Evolutionary conservation across 2,329 filamentous ascomycete genomes (phyloP), one percentile per base, ranked within the genome.

Genomic region (Fonsecaea nubica): DNA sequence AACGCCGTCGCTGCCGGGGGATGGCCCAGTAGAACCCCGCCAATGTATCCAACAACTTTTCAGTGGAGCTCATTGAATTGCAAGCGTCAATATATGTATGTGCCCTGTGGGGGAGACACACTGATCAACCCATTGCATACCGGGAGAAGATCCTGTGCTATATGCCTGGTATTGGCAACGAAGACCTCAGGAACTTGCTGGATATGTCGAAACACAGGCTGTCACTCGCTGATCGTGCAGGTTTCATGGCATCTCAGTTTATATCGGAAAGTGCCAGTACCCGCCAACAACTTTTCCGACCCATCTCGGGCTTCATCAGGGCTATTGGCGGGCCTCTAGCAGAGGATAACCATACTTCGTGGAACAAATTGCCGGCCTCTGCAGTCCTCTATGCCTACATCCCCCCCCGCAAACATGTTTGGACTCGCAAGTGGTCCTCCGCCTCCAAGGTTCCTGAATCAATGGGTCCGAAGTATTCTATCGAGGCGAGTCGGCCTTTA

Each of bases 231-330:
- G 62, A 65, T 52, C 62, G 63, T 36, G 52, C 63, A 30, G 42
- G 58, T 57, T 65, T 61, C 42, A 40, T 65, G 5, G 63, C 63
- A 12, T 57, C 57, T 8, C 63, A 61, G 25, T 65, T 61, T 42
- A 61, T 61, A 21, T 38, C 58, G 48, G 63, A 58, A 48, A 57
- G 63, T 50, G 21, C 63, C 35, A 62, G 32, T 32, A 36, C 62
- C 9, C 63, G 63, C 25, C 32, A 55, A 40, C 63, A 56, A 32
- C 58, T 65, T 7, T 32, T 58, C 12, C 85, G 89, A 40, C 91
- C 96, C 77, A 93, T 98, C 90, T 83, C 85, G 64, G 87, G 88
- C 45, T 99, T 98, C 79, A 94, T 98, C 72, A 89, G 92, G 70
- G 90, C 90, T 1, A 92, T 93, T 52, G 87, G 90, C 75, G 92